Evolutionary conservation across 331 rosid genomes (phyloP).

Genomic region (Stylosanthes scabra): DNA sequence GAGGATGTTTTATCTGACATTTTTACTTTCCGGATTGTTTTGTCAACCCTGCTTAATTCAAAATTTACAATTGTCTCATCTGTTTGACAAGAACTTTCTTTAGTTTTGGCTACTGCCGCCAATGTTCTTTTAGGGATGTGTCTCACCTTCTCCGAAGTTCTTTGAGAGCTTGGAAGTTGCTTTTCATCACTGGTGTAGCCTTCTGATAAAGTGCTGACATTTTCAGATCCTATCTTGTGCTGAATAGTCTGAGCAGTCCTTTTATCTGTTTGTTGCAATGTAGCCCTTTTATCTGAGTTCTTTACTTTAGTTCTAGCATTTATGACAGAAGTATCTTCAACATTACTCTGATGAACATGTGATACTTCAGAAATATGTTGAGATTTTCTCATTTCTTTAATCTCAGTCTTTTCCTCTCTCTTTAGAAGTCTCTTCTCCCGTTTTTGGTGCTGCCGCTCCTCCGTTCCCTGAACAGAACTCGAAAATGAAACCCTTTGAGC

Average conservation of each 20-base stretch:
- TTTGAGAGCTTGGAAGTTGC: constrained; percentile 47
- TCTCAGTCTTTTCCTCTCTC: constrained; percentile 41
- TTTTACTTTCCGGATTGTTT: constrained; percentile 31
- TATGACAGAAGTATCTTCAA: constrained; percentile 42
- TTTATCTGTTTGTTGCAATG: constrained; percentile 37
- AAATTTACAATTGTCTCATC: constrained; percentile 52
- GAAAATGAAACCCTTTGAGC: constrained; percentile 41
- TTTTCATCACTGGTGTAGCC: constrained; percentile 51
- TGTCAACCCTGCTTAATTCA: constrained; percentile 44
- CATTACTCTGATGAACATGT: constrained; percentile 44
- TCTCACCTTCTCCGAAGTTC: constrained; percentile 45
- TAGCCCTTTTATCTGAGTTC: constrained; percentile 43
- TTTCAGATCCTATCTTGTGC: constrained; percentile 57
- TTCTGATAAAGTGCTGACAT: constrained; percentile 40
- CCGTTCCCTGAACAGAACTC: constrained; percentile 53
- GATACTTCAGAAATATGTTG: constrained; percentile 58
- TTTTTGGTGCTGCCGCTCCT: constrained; percentile 48
- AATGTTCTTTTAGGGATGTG: constrained; percentile 49
- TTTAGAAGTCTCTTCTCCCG: constrained; percentile 34
- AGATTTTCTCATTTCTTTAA: constrained; percentile 49
- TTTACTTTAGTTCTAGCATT: constrained; percentile 51
- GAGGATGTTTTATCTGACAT: constrained; percentile 35
- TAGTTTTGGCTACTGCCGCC: constrained; percentile 46
- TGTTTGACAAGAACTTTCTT: constrained; percentile 56
- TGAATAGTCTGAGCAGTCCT: constrained; percentile 51